A percentile compares a stretch with the other conserved stretches of the same genome.
phyloP scores from a whole-genome alignment of 148 eudicot species.

The Cornus suecica region DNA sequence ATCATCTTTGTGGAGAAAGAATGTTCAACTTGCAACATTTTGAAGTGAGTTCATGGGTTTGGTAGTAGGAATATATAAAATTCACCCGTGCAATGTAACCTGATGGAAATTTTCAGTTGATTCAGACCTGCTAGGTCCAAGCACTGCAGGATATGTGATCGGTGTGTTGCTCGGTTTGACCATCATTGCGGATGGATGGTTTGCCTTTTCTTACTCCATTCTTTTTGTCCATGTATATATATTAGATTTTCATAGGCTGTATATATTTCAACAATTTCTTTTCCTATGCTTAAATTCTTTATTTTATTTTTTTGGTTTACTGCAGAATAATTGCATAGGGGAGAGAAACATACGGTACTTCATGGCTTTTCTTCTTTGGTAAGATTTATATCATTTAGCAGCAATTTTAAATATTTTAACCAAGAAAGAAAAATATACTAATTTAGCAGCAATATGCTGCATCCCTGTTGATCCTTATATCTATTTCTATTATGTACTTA shows the following conservation, averaged over 20 bases:
- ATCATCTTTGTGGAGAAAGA: conserved; percentile 73
- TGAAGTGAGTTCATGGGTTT: conserved; percentile 56
- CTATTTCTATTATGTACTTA: conserved; percentile 9
- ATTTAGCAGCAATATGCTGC: conserved; percentile 8
- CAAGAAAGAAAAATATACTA: too few relatives aligned
- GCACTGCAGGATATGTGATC: conserved; percentile 92
- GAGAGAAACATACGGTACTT: conserved; percentile 89
- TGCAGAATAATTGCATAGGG: conserved; percentile 98
- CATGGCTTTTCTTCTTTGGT: conserved; percentile 90
- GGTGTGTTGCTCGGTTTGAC: conserved; percentile 94
- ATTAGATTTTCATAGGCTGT: neutral
- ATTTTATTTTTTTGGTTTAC: conserved; percentile 12
- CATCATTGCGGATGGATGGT: conserved; percentile 99
- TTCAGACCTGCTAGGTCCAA: conserved; percentile 96
- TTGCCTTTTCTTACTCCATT: conserved; percentile 19
- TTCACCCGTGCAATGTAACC: conserved; percentile 2
- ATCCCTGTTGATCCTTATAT: neutral
- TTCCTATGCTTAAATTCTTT: neutral
- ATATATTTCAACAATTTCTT: neutral
- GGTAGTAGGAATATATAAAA: neutral
- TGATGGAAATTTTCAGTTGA: conserved; percentile 18
- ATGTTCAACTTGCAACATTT: conserved; percentile 85
- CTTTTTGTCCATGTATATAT: neutral
- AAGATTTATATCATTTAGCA: conserved; percentile 30
- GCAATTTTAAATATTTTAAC: too few relatives aligned